Evolutionary conservation across 192 early-diverging fungal species (phyloP), one percentile per base, ranked within the genome.

Genomic region (Phlyctochytrium arcticum): DNA sequence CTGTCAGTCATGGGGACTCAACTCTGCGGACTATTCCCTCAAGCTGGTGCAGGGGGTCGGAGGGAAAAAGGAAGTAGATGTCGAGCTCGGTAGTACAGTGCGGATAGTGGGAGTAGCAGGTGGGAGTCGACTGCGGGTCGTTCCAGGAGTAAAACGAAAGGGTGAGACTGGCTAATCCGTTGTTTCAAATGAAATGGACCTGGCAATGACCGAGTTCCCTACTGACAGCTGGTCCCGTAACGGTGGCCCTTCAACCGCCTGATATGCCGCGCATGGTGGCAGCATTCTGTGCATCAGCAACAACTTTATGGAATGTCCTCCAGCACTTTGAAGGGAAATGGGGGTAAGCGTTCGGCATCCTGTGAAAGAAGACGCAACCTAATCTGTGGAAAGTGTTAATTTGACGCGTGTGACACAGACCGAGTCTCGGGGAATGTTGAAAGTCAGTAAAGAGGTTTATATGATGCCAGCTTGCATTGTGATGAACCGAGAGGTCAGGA

Each of bases 181-280:
- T n/a, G n/a, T n/a, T n/a, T n/a, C 6, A n/a, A n/a, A 26, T 19
- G 34, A 30, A 44, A 44, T 44, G 39, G 39, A 44, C 39, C 39
- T 44, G 39, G 39, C 21, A 44, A 44, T 44, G 21, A n/a, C 21
- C 21, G 39, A 12, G 39, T 44, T 12, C 12, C 21, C 39, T 44
- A 44, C 2, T 0, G 39, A n/a, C 2, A 44, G 39, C 39, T 44
- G 39, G 62, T 36, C 69, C 35, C 7, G 73, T 75, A 33, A 74
- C 71, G 3, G 80, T 94, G 31, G 93, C 91, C 5, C 71, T 95
- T 17, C 90, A 93, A 68, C 67, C 90, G 10, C 83, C 87, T 17
- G 88, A 88, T 32, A 82, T 83, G 4, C 80, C 72, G 12, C 76
- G 93, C 31, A 62, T 89, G 8, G 79, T 89, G 23, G 77, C 71